Evolutionary conservation across 2,329 filamentous ascomycete species (phyloP), one percentile per base, ranked within the genome.

Genomic region (Botrytis fabae): DNA sequence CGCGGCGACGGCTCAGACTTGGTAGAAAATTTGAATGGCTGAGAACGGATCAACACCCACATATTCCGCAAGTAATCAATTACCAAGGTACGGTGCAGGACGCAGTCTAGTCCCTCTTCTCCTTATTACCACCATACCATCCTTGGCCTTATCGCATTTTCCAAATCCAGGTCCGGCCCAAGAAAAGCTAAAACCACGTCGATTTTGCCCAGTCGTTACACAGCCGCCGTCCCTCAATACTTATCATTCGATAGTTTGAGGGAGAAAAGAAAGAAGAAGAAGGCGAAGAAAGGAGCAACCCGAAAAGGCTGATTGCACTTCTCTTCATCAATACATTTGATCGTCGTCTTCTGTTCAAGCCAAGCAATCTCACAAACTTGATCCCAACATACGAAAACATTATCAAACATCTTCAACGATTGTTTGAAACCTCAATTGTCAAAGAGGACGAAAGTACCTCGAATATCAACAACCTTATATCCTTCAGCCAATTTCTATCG

Each of bases 391-490:
- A 57, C 10, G 20, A n/a, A 46, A 38, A 12, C 20, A 70, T 14
- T 38, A 62, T 44, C 40, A 32, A 35, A 62, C 68, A 8, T 28
- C n/a, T n/a, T 62, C 42, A n/a, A 28, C 35, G 42, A 63, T n/a
- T 40, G 42, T 48, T 60, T 38, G 25, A n/a, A 22, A 48, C 57
- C 5, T 38, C 57, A 28, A 46, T 28, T n/a, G 69, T 46, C 57
- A 46, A 63, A 70, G 69, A 70, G 69, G 57, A 63, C 54, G 57
- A 28, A 64, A 57, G 60, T 65, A n/a, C 59, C 69, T 71, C 69
- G 60, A 71, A 65, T 28, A 48, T 18, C 28, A 32, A 25, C 57
- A 70, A 40, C 59, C 38, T 22, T 28, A 64, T 32, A 35, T 16
- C 28, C 9, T 20, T 14, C 64, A 40, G 22, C 25, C 46, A 54